phyloP scores from a whole-genome alignment of 2,329 filamentous ascomycete genomes.

The Seiridium cupressi region DNA sequence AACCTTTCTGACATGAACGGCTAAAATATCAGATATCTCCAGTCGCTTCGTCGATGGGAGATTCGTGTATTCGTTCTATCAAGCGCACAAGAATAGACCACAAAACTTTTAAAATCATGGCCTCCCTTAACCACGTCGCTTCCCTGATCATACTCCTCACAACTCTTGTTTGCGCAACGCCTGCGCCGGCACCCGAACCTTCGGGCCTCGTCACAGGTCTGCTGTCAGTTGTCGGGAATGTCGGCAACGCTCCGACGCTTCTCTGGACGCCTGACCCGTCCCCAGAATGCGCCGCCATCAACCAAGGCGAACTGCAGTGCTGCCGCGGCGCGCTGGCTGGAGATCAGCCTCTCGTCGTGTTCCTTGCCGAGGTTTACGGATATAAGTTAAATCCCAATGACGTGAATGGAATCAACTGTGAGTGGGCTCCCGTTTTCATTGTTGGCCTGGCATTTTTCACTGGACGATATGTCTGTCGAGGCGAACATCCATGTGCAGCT shows the following conservation, averaged over 20 bases:
- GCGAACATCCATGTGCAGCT: too few relatives aligned
- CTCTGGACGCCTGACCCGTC: slow-evolving; percentile 23
- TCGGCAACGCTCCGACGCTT: slow-evolving; percentile 21
- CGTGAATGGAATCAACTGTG: slow-evolving; percentile 28
- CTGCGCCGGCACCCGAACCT: not conserved
- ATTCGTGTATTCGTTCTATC: too few relatives aligned
- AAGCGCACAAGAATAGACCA: too few relatives aligned
- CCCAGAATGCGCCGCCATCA: slow-evolving; percentile 23
- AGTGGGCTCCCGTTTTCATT: slow-evolving; percentile 8
- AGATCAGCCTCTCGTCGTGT: slow-evolving; percentile 24
- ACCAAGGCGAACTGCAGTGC: slow-evolving; percentile 27
- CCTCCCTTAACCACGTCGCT: not conserved
- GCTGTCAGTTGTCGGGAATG: slow-evolving; percentile 17
- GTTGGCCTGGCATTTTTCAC: not conserved
- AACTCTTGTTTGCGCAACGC: not conserved
- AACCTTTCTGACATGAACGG: too few relatives aligned
- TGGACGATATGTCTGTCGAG: too few relatives aligned
- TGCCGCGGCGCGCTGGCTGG: slow-evolving; percentile 25
- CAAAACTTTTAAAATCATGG: not conserved
- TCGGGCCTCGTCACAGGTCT: slow-evolving; percentile 12
- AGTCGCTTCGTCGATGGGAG: too few relatives aligned
- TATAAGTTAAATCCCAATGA: slow-evolving; percentile 27
- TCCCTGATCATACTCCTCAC: not conserved
- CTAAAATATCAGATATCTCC: too few relatives aligned
- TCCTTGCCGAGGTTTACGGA: slow-evolving; percentile 24